Percentiles rank a stretch among this genome's conserved stretches.
These are phyloP conservation scores for Jaltomata sinuosa DNA, from an alignment of 257 asterid species.

Conservation along the genomic window DNA sequence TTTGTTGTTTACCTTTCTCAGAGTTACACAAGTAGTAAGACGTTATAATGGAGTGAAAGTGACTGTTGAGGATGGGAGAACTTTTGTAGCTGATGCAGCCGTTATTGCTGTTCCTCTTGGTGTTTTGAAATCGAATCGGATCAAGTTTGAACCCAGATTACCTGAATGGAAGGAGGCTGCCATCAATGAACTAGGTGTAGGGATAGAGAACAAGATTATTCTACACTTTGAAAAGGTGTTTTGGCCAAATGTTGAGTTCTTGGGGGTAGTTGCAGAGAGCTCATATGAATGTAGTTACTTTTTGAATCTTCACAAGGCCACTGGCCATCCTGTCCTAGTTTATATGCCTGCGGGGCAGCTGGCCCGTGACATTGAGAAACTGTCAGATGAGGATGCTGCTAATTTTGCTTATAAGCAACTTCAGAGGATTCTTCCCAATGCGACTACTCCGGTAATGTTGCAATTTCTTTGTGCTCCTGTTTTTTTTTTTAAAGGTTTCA, in stretches of 20 bases:
- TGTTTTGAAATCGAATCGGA: constrained; percentile 64
- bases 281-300: constrained; percentile 86
- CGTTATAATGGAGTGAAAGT: constrained; percentile 76
- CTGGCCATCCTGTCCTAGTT: constrained; percentile 84
- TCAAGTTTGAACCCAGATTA: constrained; percentile 76
- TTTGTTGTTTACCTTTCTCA: constrained; percentile 5
- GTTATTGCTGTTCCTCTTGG: constrained; percentile 83
- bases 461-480: background rate
- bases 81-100: constrained; percentile 91
- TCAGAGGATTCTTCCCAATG: constrained; percentile 73
- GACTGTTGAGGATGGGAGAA: constrained; percentile 76
- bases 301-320: constrained; percentile 95
- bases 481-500: background rate
- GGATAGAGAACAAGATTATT: constrained; percentile 93
- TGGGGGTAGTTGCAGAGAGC: constrained; percentile 89
- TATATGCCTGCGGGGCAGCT: constrained; percentile 95
- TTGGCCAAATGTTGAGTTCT: constrained; percentile 97
- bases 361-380: constrained; percentile 85
- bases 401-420: constrained; percentile 73
- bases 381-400: constrained; percentile 86
- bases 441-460: constrained; percentile 66
- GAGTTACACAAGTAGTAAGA: constrained; percentile 73
- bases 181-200: constrained; percentile 75
- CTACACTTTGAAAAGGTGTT: constrained; percentile 70
- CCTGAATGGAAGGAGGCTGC: constrained; percentile 97